Base-by-base conservation (phyloP, 2,329 filamentous ascomycete species). In the Fusarium circinatum region DNA sequence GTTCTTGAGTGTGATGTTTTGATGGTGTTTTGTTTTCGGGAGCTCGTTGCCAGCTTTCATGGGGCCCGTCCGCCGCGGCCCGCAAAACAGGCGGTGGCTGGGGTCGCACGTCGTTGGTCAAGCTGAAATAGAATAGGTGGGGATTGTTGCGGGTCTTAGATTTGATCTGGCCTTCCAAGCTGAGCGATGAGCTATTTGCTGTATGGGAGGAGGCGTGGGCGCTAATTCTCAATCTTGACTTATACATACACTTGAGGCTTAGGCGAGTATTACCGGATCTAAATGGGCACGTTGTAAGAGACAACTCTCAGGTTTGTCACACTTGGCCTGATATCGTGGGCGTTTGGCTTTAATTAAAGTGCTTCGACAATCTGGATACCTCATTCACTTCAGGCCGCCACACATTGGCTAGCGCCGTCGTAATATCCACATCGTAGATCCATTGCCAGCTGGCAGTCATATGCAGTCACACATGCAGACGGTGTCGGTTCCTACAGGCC, bases 1-100 rank as follows among this genome's bases (percentile, higher is more conserved):
- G 47, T 58, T 52, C 39, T 55, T 41, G 26, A 60, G 39, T 54
- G 57, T 62, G 60, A 73, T 75, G 73, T 76, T 75, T 76, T 74
- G 75, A 72, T 74, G 73, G 65, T 75, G 78, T 79, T 78, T 79
- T 79, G 77, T 78, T 79, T 78, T 78, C 71, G 66, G 70, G 71
- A 71, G 66, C 75, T 75, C 63, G 54, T 60, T 56, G 65, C 71
- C 70, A 78, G 73, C 70, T 71, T 70, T 74, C 68, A 67, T 74
- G 68, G 73, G 75, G 68, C 72, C 76, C 76, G 70, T 76, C 76
- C 70, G 66, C 68, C 62, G 68, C 71, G 74, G 70, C 67, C 70
- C 71, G 74, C 77, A 78, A 78, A 76, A 74, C 67, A 74, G 75
- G 75, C 76, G 78, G 78, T 79, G 78, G 78, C 78, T 79, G 78